Evolutionary conservation across 495 filamentous ascomycete genomes (phyloP), one percentile per base, ranked within the genome.

Genomic region (Astrothelium macrocarpum): DNA sequence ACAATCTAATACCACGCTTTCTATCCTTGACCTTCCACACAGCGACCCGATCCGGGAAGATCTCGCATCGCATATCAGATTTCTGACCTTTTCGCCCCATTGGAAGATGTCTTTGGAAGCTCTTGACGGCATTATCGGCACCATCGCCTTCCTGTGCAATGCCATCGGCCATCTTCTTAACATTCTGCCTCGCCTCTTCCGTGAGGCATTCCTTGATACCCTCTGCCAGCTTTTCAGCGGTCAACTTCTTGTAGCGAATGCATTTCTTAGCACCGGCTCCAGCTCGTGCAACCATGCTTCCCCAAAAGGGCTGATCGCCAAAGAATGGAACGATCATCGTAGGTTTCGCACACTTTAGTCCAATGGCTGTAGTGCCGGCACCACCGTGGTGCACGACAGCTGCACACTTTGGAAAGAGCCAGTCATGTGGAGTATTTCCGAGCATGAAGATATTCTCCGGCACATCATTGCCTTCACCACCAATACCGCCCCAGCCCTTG

Each of bases 261-360:
- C 88, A 85, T 31, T 79, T 73, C 25, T 72, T 64, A 1, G 87
- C 82, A 0, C 90, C 90, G 16, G 88, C 88, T 2, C 82, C 81
- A 1, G 84, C 80, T 25, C 77, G 78, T 0, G 80, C 80, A 2
- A 92, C 79, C 83, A 90, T 90, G 3, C 79, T 73, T 11, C 89
- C 90, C 90, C 90, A 95, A 72, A 94, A 94, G 18, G 84, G 80
- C 74, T 95, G 90, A 59, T 76, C 74, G 56, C 74, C 74, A 62
- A 76, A 76, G 62, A 76, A 76, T 1, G 74, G 74, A 11, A 75
- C 70, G 58, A 76, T 74, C 71, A 75, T 74, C 9, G 74, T 76
- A 0, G 74, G 74, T 45, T 68, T 73, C 11, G 59, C 74, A 43
- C 67, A 73, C 64, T 74, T 74, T 23, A 76, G 62, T 1, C 74